Evolutionary conservation across 2,329 filamentous ascomycete genomes (phyloP).

Genomic region (Hysterium pulicare): DNA sequence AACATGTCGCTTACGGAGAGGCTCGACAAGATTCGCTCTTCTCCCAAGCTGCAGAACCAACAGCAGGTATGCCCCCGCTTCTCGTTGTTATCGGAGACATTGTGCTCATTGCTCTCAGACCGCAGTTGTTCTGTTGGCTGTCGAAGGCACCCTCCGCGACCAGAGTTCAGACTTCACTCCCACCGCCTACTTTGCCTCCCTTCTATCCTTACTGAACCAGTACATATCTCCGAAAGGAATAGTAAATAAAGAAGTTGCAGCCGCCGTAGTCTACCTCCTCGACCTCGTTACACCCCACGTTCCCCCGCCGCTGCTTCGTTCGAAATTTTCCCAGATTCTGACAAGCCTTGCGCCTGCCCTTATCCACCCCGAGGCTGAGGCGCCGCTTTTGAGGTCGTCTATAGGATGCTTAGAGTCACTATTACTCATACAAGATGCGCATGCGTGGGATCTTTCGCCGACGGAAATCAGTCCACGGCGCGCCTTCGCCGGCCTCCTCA

Average conservation of each 20-base stretch:
- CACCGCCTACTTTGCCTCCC: conserved; percentile 93
- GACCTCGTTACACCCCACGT: conserved; percentile 85
- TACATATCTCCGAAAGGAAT: conserved; percentile 63
- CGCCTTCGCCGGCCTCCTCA: conserved; percentile 81
- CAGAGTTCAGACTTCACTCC: conserved; percentile 80
- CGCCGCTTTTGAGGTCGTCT: conserved; percentile 78
- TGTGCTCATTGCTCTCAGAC: conserved; percentile 52
- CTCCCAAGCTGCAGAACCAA: conserved; percentile 92
- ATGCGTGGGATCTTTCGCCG: conserved; percentile 82
- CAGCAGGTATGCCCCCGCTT: conserved; percentile 64
- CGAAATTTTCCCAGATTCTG: conserved; percentile 93
- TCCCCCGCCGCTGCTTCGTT: conserved; percentile 80
- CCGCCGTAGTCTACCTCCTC: conserved; percentile 90
- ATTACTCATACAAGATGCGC: conserved; percentile 79
- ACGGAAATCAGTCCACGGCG: conserved; percentile 81
- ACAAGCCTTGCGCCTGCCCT: conserved; percentile 80
- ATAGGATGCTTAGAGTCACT: conserved; percentile 94
- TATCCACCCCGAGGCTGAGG: conserved; percentile 75
- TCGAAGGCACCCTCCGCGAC: conserved; percentile 88
- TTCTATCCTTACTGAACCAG: conserved; percentile 81
- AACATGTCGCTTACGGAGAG: conserved; percentile 73
- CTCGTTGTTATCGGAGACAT: conserved; percentile 3
- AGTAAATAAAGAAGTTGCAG: conserved; percentile 76
- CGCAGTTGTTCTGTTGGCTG: conserved; percentile 79
- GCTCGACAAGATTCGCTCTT: conserved; percentile 89